Base-by-base conservation (phyloP, 2,329 filamentous ascomycete species). In the Tolypocladium paradoxum region DNA sequence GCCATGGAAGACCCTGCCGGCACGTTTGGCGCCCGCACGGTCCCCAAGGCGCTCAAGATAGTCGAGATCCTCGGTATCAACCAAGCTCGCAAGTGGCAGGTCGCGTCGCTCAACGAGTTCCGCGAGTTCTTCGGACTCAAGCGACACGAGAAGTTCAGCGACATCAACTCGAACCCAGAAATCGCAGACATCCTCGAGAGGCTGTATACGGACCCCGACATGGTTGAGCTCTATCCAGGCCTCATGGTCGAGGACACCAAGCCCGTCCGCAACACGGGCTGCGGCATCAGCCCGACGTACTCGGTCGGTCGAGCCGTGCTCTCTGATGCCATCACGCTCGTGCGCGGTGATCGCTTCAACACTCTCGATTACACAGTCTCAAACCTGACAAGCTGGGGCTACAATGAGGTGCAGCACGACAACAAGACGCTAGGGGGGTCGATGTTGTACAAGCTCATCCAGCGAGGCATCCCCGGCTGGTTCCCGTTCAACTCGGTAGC, bases 221-320 rank as follows among this genome's bases (percentile, higher is more conserved):
- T 78, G 63, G 81, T 88, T 14, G 85, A 88, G 62, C 71, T 88
- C 6, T 88, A 88, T 61, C 84, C 84, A 0, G 85, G 85, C 11
- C 68, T 88, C 1, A 77, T 87, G 56, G 70, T 78, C n/a, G 81
- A 84, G 62, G 75, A 81, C 51, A 69, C 72, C 33, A 82, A 83
- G 61, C 70, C 73, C 0, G 68, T 70, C 1, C 74, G 75, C 53
- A 65, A 71, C 45, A 73, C 80, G 0, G 79, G 79, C 2, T 75
- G 72, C 51, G 78, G 78, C 20, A 71, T 80, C 22, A 74, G 73
- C 51, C 74, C 73, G 0, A 75, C 74, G 0, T 82, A 76, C 61
- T 79, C 79, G 0, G 73, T 79, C 8, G 76, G 76, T 1, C 72
- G 76, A 47, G 78, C 78, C 38, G 74, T 84, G 11, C 68, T 84